A percentile compares a stretch with the other conserved stretches of the same genome.
phyloP scores from a whole-genome alignment of 345 rosid species.

The Lepidium didymum region DNA sequence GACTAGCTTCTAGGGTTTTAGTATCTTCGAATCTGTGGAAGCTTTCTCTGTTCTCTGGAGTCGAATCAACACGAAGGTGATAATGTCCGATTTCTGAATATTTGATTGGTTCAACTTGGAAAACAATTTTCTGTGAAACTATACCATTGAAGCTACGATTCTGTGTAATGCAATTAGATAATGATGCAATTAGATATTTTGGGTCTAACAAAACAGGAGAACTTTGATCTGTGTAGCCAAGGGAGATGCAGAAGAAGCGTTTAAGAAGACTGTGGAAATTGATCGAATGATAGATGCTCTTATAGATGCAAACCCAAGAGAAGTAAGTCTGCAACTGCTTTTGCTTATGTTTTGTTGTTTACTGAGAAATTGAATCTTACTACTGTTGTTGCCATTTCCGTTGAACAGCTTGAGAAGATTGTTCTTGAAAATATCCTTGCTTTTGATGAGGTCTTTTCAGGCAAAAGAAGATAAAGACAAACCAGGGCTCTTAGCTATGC shows the following conservation, averaged over 20 bases:
- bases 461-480: conserved; percentile 99
- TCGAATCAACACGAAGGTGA: conserved; percentile 39
- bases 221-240: conserved; percentile 77
- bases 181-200: conserved; percentile 37
- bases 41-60: conserved; percentile 1
- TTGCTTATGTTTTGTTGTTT: neutral
- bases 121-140: neutral
- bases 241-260: conserved; percentile 74
- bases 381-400: conserved; percentile 4
- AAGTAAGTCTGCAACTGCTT: conserved; percentile 35
- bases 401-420: conserved; percentile 68
- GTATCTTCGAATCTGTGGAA: conserved; percentile 11
- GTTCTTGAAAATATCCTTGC: conserved; percentile 83
- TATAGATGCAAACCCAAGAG: conserved; percentile 64
- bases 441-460: conserved; percentile 72
- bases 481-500: too few species aligned
- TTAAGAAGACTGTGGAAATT: conserved; percentile 82
- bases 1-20: conserved; percentile 21
- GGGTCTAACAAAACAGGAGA: conserved; percentile 81
- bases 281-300: conserved; percentile 72
- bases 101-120: neutral
- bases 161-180: too few species aligned
- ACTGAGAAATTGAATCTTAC: neutral
- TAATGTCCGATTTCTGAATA: neutral
- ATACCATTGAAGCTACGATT: neutral